Percentiles rank a stretch among this genome's conserved stretches.
Evolutionary conservation across 352 stramenopile species (phyloP).

Genomic region (Pythium insidiosum): DNA sequence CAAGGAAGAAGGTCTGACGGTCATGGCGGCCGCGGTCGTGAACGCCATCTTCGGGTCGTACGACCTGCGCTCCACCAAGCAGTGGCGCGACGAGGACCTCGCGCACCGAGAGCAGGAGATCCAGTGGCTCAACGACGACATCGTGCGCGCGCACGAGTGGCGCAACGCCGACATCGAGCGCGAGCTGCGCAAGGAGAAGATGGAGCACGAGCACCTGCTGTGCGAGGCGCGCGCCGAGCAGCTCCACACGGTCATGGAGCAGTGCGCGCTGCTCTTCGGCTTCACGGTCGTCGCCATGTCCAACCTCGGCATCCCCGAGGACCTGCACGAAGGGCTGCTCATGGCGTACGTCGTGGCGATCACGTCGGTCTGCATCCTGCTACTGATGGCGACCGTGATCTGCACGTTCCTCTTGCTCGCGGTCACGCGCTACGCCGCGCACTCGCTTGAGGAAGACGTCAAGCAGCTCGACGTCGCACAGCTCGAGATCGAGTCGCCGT

Average conservation of each 20-base stretch:
- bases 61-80: constrained; percentile 64
- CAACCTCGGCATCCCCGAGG: constrained; percentile 37
- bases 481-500: constrained; percentile 47
- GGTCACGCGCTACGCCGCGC: constrained; percentile 50
- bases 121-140: constrained; percentile 76
- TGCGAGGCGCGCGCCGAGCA: constrained; percentile 64
- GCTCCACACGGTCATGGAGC: constrained; percentile 58
- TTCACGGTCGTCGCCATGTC: constrained; percentile 67
- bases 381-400: constrained; percentile 58
- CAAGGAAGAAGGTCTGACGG: no score
- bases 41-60: constrained; percentile 73
- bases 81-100: constrained; percentile 73
- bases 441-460: constrained; percentile 47
- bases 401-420: constrained; percentile 59
- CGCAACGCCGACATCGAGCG: constrained; percentile 60
- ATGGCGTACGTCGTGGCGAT: constrained; percentile 37
- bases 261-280: constrained; percentile 51
- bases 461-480: constrained; percentile 30
- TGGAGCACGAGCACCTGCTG: constrained; percentile 54
- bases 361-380: constrained; percentile 40
- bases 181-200: constrained; percentile 45
- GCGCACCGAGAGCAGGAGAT: constrained; percentile 53
- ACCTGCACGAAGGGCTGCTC: constrained; percentile 22
- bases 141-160: constrained; percentile 59
- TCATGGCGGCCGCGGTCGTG: constrained; percentile 47